A percentile compares a stretch with the other conserved stretches of the same genome.
These are phyloP conservation scores for Cladosporium sp. DNA, from an alignment of 2,329 filamentous ascomycete genomes.

Conservation along the genomic window DNA sequence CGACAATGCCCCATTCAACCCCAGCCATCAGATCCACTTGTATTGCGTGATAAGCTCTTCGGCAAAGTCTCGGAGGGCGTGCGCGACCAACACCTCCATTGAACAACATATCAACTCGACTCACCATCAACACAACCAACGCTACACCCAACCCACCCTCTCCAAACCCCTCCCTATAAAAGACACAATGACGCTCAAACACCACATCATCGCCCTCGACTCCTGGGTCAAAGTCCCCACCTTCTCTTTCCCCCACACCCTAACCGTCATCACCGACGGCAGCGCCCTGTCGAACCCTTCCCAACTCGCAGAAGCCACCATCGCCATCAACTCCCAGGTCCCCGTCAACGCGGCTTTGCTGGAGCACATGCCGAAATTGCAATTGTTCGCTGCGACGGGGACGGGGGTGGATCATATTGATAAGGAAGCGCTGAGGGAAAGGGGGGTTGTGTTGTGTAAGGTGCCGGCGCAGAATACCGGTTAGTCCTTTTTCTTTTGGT, in stretches of 20 bases:
- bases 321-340: conserved; percentile 45
- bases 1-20: background rate
- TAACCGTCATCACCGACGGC: conserved; percentile 39
- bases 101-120: background rate
- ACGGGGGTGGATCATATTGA: conserved; percentile 52
- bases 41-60: background rate
- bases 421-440: conserved; percentile 43
- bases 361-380: conserved; percentile 44
- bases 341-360: conserved; percentile 46
- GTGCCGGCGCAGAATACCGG: conserved; percentile 49
- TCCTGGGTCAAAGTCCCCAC: conserved; percentile 43
- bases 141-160: too few species aligned
- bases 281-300: conserved; percentile 39
- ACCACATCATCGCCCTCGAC: conserved; percentile 51
- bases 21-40: background rate
- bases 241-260: conserved; percentile 46
- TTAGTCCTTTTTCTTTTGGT: background rate
- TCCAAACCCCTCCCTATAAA: background rate
- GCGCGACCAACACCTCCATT: background rate
- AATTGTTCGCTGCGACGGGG: conserved; percentile 48
- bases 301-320: conserved; percentile 49
- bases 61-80: conserved; percentile 11
- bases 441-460: conserved; percentile 49
- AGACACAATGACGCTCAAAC: conserved; percentile 34
- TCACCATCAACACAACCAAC: background rate